phyloP scores from a whole-genome alignment of 306 rosid species.

The Spatholobus suberectus region DNA sequence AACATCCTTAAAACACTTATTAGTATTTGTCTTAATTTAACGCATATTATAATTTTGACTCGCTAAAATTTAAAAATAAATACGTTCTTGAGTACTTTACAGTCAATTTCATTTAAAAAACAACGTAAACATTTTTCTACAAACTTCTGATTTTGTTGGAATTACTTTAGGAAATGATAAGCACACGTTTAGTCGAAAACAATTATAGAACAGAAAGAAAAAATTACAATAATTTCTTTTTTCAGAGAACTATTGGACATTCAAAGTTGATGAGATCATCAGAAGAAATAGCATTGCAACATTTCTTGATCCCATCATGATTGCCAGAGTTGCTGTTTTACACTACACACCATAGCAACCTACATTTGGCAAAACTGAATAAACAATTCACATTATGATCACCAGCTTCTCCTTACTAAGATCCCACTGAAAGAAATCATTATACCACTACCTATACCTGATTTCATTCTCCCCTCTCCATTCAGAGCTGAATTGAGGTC shows the following conservation, averaged over 20 bases:
- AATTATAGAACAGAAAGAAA: not conserved
- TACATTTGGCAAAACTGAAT: constrained; percentile 45
- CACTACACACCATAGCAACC: constrained; percentile 34
- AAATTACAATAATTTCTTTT: not conserved
- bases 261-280: constrained; percentile 38
- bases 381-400: constrained; percentile 41
- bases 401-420: constrained; percentile 37
- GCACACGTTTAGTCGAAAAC: not conserved
- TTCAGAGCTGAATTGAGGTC: constrained; percentile 38
- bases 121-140: not conserved
- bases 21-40: not conserved
- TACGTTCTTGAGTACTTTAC: not conserved
- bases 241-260: not conserved
- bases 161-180: not conserved
- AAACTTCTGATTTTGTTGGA: not conserved
- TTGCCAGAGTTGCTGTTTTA: constrained; percentile 25
- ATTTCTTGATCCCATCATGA: constrained; percentile 37
- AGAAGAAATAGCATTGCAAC: constrained; percentile 44
- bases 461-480: constrained; percentile 35
- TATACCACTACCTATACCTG: constrained; percentile 46
- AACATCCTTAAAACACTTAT: not conserved
- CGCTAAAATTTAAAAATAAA: not conserved
- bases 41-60: not conserved
- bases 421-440: constrained; percentile 40
- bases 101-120: not conserved